Evolutionary conservation across 1,284 basidiomycete species (phyloP).

Genomic region (Austropuccinia psidii): DNA sequence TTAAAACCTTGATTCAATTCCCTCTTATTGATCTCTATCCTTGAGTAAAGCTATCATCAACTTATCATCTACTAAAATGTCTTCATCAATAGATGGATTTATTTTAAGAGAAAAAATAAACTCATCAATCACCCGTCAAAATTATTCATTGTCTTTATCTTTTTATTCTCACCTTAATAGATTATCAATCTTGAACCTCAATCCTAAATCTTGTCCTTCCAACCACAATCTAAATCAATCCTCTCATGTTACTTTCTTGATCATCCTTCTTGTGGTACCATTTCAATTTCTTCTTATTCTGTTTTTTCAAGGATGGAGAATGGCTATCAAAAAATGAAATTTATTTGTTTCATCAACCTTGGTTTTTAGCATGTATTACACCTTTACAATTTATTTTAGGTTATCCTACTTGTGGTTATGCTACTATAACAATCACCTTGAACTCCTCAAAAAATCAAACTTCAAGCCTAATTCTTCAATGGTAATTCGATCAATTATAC

Average conservation of each 20-base stretch:
- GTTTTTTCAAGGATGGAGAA: conserved; percentile 71
- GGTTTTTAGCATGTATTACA: conserved; percentile 40
- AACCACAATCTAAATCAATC: too few relatives aligned
- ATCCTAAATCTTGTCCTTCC: conserved; percentile 32
- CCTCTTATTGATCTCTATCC: too few relatives aligned
- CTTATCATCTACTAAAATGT: not conserved
- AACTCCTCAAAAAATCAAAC: conserved; percentile 52
- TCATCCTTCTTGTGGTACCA: conserved; percentile 74
- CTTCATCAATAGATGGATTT: not conserved
- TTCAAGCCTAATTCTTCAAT: conserved; percentile 42
- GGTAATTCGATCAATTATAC: conserved; percentile 42
- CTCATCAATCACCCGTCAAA: not conserved
- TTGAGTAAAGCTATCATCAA: not conserved
- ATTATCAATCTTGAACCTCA: not conserved
- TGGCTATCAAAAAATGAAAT: conserved; percentile 68
- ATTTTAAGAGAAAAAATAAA: conserved; percentile 10
- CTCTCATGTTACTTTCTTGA: conserved; percentile 55
- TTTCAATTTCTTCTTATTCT: conserved; percentile 75
- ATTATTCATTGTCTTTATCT: not conserved
- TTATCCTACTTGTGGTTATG: conserved; percentile 32
- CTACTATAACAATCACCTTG: conserved; percentile 52
- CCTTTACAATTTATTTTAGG: conserved; percentile 16
- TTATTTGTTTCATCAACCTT: conserved; percentile 29
- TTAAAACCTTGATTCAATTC: not conserved
- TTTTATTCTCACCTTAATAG: too few relatives aligned